These are phyloP conservation scores for Aspergillus fumigatus DNA, from an alignment of 2,329 filamentous ascomycete genomes.

Conservation along the genomic window DNA sequence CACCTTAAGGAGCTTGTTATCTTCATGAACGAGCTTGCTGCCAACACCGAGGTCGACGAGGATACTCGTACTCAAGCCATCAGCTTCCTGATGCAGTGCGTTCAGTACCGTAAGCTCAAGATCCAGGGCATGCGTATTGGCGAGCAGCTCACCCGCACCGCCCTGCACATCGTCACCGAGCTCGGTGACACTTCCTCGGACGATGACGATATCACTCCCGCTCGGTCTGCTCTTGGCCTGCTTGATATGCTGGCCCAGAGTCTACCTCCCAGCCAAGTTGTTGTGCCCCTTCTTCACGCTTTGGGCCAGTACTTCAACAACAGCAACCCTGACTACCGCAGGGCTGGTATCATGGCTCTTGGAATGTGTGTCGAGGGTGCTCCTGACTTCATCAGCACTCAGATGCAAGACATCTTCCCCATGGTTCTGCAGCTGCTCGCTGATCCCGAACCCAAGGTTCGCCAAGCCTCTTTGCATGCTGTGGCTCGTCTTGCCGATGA, in stretches of 20 bases:
- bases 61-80: slow-evolving; percentile 86
- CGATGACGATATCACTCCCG: slow-evolving; percentile 81
- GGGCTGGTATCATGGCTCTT: slow-evolving; percentile 85
- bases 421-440: slow-evolving; percentile 75
- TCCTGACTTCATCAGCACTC: slow-evolving; percentile 93
- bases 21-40: slow-evolving; percentile 87
- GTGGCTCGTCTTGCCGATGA: slow-evolving; percentile 90
- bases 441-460: slow-evolving; percentile 77
- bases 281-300: slow-evolving; percentile 84
- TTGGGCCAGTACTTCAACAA: slow-evolving; percentile 77
- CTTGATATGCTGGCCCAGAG: slow-evolving; percentile 85
- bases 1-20: slow-evolving; percentile 87
- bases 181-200: slow-evolving; percentile 64
- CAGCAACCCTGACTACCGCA: slow-evolving; percentile 70
- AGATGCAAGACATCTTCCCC: slow-evolving; percentile 81
- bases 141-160: slow-evolving; percentile 79
- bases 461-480: slow-evolving; percentile 80
- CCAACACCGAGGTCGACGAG: slow-evolving; percentile 71
- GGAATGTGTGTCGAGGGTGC: slow-evolving; percentile 95
- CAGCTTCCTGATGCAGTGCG: slow-evolving; percentile 87
- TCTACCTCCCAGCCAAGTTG: slow-evolving; percentile 87
- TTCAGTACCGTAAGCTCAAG: slow-evolving; percentile 91
- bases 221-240: slow-evolving; percentile 76
- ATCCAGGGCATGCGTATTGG: slow-evolving; percentile 86
- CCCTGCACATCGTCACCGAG: slow-evolving; percentile 85